phyloP scores from a whole-genome alignment of 1,284 basidiomycete genomes.

The Mycosarcoma mackinlayi region DNA sequence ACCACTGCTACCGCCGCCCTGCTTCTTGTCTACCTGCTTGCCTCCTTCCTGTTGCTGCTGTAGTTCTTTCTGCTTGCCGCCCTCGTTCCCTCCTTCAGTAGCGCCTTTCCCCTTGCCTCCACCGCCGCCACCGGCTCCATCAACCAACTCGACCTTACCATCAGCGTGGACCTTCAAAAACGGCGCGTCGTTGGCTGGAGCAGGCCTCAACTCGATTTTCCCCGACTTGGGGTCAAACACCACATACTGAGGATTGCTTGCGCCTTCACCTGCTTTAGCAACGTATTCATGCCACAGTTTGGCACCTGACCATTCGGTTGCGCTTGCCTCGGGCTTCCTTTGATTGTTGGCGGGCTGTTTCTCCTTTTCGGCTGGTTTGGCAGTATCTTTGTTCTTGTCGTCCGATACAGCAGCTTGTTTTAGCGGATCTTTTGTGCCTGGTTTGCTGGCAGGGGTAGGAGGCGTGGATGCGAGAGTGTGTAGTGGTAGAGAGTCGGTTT shows the following conservation, averaged over 20 bases:
- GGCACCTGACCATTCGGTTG: conserved; percentile 26
- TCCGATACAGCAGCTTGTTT: not conserved
- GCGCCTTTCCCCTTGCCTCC: not conserved
- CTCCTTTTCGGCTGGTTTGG: too few relatives aligned
- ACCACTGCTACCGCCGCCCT: conserved; percentile 2
- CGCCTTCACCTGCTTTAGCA: conserved; percentile 3
- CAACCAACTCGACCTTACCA: conserved; percentile 29
- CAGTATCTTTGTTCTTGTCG: conserved; percentile 3
- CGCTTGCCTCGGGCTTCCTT: not conserved
- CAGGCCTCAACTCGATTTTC: conserved; percentile 32
- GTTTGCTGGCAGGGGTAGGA: conserved; percentile 1
- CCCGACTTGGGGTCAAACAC: conserved; percentile 28
- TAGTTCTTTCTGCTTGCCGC: not conserved
- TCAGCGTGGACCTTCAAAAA: conserved; percentile 28
- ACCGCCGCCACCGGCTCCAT: conserved; percentile 4
- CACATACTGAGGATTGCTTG: conserved; percentile 24
- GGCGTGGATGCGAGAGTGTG: conserved; percentile 19
- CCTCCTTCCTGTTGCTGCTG: conserved; percentile 10
- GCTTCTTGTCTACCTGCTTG: conserved; percentile 14
- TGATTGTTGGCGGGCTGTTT: too few relatives aligned
- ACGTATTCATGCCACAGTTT: conserved; percentile 28
- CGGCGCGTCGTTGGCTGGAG: conserved; percentile 22
- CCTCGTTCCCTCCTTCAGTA: too few relatives aligned
- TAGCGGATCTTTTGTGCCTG: not conserved
- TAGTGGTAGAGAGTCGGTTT: conserved; percentile 17